Evolutionary conservation across 495 filamentous ascomycete genomes (phyloP), one percentile per base, ranked within the genome.

Genomic region (Elaphomyces granulatus): DNA sequence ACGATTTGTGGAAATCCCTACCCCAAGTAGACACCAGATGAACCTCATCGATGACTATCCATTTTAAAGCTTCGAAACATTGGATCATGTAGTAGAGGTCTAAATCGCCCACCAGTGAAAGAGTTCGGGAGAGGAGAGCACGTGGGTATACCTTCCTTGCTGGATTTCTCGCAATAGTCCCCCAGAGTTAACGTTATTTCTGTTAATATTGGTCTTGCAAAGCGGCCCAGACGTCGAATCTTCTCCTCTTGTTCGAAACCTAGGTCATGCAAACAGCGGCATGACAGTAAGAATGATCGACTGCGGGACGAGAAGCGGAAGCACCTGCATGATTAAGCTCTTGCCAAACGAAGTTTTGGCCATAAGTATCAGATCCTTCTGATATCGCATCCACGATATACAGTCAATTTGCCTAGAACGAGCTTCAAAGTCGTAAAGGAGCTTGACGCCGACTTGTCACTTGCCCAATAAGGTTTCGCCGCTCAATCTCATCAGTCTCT

Each of bases 1-100:
- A 28, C 6, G 12, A 28, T 12, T 28, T 28, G 6, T 12, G 23
- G 23, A 28, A 28, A 6, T 28, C 23, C 23, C 12, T 6, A 28
- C 23, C 23, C 6, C 23, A 28, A 28, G 23, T 12, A 6, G 12
- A 28, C 28, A 44, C 20, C 45, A 49, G 44, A 34, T 47, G 42
- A 32, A 30, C 33, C 33, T 43, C 32, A 6, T 23, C 3, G 1
- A 28, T 28, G 12, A 6, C 23, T 28, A 28, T 28, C 23, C 12
- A 28, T 28, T 28, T 28, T 12, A 28, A n/a, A n/a, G n/a, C n/a
- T n/a, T n/a, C n/a, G 23, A 12, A 28, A 28, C 6, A 6, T 28
- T 28, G 12, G 23, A 12, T 12, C 23, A 28, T 28, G 23, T 28
- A 28, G 23, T 12, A 12, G 23, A 28, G 23, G 23, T 12, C 23